Percentiles rank a stretch among this genome's conserved stretches.
Conservation (phyloP, 2,329 filamentous ascomycete species). For the Alternaria hordeiaustralica region DNA sequence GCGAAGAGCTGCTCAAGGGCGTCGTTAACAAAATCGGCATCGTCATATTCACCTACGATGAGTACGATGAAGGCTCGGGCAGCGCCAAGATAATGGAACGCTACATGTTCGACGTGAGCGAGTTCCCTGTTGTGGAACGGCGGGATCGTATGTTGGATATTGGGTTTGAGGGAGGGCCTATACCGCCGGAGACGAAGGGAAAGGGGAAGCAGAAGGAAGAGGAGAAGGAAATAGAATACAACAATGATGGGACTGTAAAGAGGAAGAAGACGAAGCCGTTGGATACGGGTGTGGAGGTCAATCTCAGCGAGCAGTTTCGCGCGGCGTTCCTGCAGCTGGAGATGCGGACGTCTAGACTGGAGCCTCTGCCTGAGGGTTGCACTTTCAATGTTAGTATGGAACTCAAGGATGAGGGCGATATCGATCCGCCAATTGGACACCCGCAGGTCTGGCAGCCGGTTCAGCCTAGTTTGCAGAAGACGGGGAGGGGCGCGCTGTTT, state of each 20-base stretch:
- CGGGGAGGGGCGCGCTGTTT: slow-evolving; percentile 29
- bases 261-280: slow-evolving; percentile 18
- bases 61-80: slow-evolving; percentile 11
- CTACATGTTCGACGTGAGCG: slow-evolving; percentile 66
- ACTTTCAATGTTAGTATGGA: slow-evolving; percentile 81
- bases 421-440: slow-evolving; percentile 55
- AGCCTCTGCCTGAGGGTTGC: slow-evolving; percentile 66
- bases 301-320: slow-evolving; percentile 76
- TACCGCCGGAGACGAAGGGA: neutral
- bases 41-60: slow-evolving; percentile 59
- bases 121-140: slow-evolving; percentile 59
- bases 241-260: slow-evolving; percentile 6
- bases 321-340: slow-evolving; percentile 70
- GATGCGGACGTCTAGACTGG: slow-evolving; percentile 64
- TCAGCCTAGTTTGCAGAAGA: slow-evolving; percentile 55
- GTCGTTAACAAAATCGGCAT: slow-evolving; percentile 62
- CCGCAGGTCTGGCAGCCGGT: slow-evolving; percentile 67
- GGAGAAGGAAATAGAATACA: slow-evolving; percentile 15
- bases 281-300: slow-evolving; percentile 45
- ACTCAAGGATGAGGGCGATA: slow-evolving; percentile 65
- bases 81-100: slow-evolving; percentile 62
- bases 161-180: slow-evolving; percentile 53
- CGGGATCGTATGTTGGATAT: slow-evolving; percentile 55
- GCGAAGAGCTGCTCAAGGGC: slow-evolving; percentile 68
- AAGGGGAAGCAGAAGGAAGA: neutral